These are phyloP conservation scores for Elymus sibiricus DNA, from an alignment of 176 grass and related monocot genomes.

Conservation along the genomic window DNA sequence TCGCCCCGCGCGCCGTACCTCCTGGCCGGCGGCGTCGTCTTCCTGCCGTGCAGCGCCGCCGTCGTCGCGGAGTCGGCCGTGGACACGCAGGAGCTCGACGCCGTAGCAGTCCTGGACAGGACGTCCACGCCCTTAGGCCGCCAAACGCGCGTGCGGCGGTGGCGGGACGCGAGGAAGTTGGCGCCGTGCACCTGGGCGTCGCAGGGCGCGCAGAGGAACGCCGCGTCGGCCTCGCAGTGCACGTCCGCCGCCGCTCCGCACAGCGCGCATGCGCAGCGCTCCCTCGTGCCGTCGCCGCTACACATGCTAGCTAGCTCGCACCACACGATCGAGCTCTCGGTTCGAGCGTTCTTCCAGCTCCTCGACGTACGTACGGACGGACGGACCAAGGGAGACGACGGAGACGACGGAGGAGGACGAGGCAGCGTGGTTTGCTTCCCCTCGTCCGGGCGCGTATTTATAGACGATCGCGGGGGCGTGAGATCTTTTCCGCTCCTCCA, in stretches of 20 bases:
- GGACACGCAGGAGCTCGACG: slow-evolving; percentile 2
- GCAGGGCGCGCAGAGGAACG: slow-evolving; percentile 60
- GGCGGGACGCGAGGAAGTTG: slow-evolving; percentile 77
- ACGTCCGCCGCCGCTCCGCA: slow-evolving; percentile 50
- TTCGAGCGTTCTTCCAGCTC: not conserved
- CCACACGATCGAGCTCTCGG: no score
- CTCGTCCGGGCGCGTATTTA: no score
- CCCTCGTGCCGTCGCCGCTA: not conserved
- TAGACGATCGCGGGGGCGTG: no score
- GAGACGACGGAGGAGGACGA: no score
- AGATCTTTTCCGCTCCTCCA: no score
- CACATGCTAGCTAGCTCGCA: not conserved
- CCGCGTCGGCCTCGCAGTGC: slow-evolving; percentile 76
- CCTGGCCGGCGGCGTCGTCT: not conserved
- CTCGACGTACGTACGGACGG: no score
- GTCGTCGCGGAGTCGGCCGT: slow-evolving; percentile 17
- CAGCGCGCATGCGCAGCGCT: slow-evolving; percentile 40
- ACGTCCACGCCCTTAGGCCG: no score
- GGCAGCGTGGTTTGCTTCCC: no score
- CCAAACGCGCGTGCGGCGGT: slow-evolving; percentile 36
- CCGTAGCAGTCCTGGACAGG: not conserved
- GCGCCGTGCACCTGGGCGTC: slow-evolving; percentile 81
- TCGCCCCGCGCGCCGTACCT: not conserved
- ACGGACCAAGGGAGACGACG: not conserved
- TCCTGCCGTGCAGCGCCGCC: not conserved